Evolutionary conservation across 2,329 filamentous ascomycete species (phyloP), one percentile per base, ranked within the genome.

Genomic region (Fusarium tuaranense): DNA sequence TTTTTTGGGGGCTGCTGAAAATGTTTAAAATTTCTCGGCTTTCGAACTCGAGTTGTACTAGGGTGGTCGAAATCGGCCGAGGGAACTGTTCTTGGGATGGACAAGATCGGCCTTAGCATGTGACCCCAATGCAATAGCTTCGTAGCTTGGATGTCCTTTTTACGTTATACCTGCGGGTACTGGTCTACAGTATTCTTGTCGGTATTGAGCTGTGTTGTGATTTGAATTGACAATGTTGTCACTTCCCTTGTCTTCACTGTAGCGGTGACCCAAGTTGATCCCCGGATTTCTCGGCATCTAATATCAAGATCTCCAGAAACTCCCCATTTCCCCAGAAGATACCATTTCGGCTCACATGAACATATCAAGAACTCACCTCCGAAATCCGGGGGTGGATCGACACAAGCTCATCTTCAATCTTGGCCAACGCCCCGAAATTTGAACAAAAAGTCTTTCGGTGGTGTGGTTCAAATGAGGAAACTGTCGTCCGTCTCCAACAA

Each of bases 401-500:
- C 34, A 20, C 9, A 20, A 36, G 32, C 32, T 10, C 53, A 57
- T 57, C 27, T 34, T 57, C 51, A 22, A 57, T 57, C 32, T 36
- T 34, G 51, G 51, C 51, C 55, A n/a, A 55, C 27, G 22, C 48
- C 27, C 48, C 25, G 25, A 53, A 53, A 48, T 48, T 57, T 57
- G 53, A 57, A 36, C 32, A 34, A 58, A 58, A 38, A 58, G 22
- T 58, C 22, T 59, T 69, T 78, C 76, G 76, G 76, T 30, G 46
- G 72, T 78, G 76, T 77, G 76, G 68, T 25, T 71, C 76, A 22
- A 78, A 78, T 77, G 22, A 65, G 76, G 76, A 70, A 78, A 65
- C 30, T 61, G 46, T 30, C 27, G n/a, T 68, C 76, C 70, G 76
- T 60, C 46, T 34, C 55, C 36, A 63, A 55, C 46, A 46, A 27